These are phyloP conservation scores for Aspergillus campestris DNA, from an alignment of 495 filamentous ascomycete genomes.

Conservation along the genomic window DNA sequence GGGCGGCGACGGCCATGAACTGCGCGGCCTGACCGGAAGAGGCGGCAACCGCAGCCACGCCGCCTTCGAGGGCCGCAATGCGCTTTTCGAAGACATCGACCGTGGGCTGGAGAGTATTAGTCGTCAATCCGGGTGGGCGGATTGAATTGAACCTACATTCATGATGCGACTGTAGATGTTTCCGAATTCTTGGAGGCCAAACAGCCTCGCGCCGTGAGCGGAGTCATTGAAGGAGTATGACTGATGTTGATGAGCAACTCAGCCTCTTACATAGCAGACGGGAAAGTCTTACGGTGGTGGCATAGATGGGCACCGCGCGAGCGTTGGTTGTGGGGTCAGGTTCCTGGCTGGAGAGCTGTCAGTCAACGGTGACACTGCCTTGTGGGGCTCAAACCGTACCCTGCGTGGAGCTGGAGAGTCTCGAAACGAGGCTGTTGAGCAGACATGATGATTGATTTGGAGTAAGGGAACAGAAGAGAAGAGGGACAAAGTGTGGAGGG, in stretches of 20 bases:
- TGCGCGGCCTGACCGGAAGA: conserved; percentile 91
- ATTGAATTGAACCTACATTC: conserved; percentile 51
- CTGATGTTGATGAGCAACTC: conserved; percentile 27
- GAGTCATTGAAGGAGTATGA: conserved; percentile 95
- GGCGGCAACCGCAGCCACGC: conserved; percentile 81
- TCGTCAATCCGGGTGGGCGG: not conserved
- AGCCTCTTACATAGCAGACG: not conserved
- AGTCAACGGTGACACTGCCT: not conserved
- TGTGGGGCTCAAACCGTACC: conserved; percentile 45
- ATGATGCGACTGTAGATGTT: conserved; percentile 98
- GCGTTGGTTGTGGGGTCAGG: conserved; percentile 82
- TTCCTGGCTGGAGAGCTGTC: conserved; percentile 52
- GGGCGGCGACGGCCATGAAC: conserved; percentile 82
- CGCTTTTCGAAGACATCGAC: conserved; percentile 98
- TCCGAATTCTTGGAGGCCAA: conserved; percentile 95
- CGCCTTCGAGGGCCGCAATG: conserved; percentile 91
- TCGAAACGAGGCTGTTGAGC: conserved; percentile 53
- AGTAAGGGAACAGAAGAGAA: not conserved
- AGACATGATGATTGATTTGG: conserved; percentile 19
- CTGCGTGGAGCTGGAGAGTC: conserved; percentile 94
- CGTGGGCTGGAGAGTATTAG: conserved; percentile 56
- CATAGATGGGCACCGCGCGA: conserved; percentile 93
- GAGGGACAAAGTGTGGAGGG: conserved; percentile 6
- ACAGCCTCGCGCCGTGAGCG: conserved; percentile 90
- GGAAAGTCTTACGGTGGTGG: conserved; percentile 60